Percentiles rank a stretch among this genome's conserved stretches.
Conservation (phyloP, 768 basidiomycete species). For the Rhodosporidiobolus odoratus region DNA sequence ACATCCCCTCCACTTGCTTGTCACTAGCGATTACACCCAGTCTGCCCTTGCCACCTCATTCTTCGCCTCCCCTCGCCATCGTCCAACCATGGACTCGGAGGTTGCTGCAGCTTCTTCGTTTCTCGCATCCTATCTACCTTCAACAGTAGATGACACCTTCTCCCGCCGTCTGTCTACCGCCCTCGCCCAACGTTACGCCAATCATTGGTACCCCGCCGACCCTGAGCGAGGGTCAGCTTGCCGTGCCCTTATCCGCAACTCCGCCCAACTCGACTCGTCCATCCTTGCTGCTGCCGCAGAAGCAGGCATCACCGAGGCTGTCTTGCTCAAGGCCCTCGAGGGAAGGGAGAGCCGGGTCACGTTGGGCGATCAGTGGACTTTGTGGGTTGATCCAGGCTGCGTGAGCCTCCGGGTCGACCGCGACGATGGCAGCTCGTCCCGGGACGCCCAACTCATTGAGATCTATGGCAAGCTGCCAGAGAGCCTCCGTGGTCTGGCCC, state of each 20-base stretch:
- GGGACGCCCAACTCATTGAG: constrained; percentile 37
- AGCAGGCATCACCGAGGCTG: background rate
- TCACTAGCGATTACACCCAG: background rate
- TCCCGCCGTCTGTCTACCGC: background rate
- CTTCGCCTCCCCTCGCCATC: background rate
- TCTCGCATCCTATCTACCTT: constrained; percentile 32
- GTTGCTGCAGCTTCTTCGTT: constrained; percentile 32
- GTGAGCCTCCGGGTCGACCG: constrained; percentile 38
- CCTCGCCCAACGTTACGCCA: constrained; percentile 31
- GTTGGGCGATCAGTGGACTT: constrained; percentile 39
- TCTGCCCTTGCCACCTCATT: background rate
- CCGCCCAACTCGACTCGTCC: constrained; percentile 5
- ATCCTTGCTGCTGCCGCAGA: background rate
- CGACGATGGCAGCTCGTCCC: constrained; percentile 17
- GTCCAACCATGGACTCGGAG: constrained; percentile 32
- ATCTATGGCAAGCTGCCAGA: constrained; percentile 40
- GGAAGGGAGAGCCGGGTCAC: background rate
- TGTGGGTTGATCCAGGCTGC: constrained; percentile 44
- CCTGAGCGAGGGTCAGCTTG: constrained; percentile 41
- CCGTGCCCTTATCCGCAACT: constrained; percentile 35
- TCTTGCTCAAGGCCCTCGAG: background rate
- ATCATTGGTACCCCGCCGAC: constrained; percentile 40
- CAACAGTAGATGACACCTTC: constrained; percentile 3
- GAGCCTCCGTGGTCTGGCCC: constrained; percentile 16
- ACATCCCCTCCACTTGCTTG: too few relatives aligned